Evolutionary conservation across 768 basidiomycete genomes (phyloP).

Genomic region (Boletellus emodensis): DNA sequence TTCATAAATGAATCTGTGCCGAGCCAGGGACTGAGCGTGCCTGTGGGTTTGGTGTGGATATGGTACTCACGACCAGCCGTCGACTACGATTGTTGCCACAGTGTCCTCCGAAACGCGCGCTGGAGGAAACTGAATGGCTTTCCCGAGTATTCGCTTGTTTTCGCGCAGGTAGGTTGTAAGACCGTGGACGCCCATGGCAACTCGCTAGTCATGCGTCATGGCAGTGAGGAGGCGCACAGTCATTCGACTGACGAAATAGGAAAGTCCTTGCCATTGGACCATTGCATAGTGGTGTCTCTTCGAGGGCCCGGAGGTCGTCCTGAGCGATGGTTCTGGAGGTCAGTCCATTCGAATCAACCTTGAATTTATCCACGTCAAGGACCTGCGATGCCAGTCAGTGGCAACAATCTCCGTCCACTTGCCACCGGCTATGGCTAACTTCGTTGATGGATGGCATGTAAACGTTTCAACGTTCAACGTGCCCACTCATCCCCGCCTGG

Average conservation of each 20-base stretch:
- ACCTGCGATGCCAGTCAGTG: constrained; percentile 2
- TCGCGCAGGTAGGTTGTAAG: constrained; percentile 50
- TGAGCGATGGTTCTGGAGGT: neutral
- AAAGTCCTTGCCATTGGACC: neutral
- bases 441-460: neutral
- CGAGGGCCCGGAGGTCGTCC: too few species aligned
- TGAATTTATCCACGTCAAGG: constrained; percentile 7
- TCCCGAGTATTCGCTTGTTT: constrained; percentile 38
- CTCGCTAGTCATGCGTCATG: constrained; percentile 6
- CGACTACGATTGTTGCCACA: constrained; percentile 58
- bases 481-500: neutral
- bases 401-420: neutral
- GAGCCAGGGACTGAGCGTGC: constrained; percentile 4
- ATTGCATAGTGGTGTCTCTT: too few species aligned
- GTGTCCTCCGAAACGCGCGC: constrained; percentile 2
- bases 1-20: constrained; percentile 68
- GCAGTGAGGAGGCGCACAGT: too few species aligned
- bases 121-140: constrained; percentile 30
- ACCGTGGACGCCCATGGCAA: constrained; percentile 50
- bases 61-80: constrained; percentile 81
- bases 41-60: neutral
- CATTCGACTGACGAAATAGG: constrained; percentile 3
- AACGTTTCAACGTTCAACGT: neutral
- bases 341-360: neutral
- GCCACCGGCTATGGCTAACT: constrained; percentile 14